Percentiles rank a stretch among this genome's conserved stretches.
Conservation (phyloP, 306 rosid genomes). For the Notholithocarpus densiflorus region DNA sequence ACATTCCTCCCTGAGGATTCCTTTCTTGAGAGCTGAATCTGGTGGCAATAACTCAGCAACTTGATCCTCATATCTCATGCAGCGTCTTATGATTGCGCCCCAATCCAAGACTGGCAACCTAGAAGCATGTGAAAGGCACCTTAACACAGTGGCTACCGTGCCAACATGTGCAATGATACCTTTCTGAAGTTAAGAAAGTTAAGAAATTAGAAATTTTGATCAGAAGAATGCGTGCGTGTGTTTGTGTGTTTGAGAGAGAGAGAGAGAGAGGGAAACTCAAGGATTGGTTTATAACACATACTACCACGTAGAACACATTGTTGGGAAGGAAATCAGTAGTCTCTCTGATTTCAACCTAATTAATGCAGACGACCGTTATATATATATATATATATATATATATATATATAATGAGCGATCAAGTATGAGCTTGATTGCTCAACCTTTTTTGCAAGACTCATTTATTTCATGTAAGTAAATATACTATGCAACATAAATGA, state of each 20-base stretch:
- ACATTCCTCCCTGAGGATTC: slow-evolving; percentile 70
- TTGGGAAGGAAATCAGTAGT: no score
- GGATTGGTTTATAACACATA: background rate
- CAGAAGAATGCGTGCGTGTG: background rate
- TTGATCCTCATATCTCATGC: slow-evolving; percentile 77
- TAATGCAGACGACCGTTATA: no score
- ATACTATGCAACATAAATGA: background rate
- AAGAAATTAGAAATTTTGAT: slow-evolving; percentile 22
- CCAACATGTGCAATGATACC: slow-evolving; percentile 32
- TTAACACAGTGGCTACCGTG: slow-evolving; percentile 46
- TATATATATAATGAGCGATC: no score
- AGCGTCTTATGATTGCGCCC: slow-evolving; percentile 81
- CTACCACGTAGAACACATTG: no score
- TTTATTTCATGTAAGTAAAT: background rate
- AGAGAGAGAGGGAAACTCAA: background rate
- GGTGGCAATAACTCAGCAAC: slow-evolving; percentile 29
- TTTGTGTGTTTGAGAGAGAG: background rate
- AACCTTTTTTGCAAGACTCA: background rate
- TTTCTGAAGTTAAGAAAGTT: slow-evolving; percentile 40
- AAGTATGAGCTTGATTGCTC: background rate
- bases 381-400: background rate
- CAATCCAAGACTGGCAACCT: slow-evolving; percentile 86
- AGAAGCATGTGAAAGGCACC: slow-evolving; percentile 94
- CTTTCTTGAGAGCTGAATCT: slow-evolving; percentile 44
- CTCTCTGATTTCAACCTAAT: no score